These are phyloP conservation scores for Hypoxylon fuscum DNA, from an alignment of 495 filamentous ascomycete species.

Conservation along the genomic window DNA sequence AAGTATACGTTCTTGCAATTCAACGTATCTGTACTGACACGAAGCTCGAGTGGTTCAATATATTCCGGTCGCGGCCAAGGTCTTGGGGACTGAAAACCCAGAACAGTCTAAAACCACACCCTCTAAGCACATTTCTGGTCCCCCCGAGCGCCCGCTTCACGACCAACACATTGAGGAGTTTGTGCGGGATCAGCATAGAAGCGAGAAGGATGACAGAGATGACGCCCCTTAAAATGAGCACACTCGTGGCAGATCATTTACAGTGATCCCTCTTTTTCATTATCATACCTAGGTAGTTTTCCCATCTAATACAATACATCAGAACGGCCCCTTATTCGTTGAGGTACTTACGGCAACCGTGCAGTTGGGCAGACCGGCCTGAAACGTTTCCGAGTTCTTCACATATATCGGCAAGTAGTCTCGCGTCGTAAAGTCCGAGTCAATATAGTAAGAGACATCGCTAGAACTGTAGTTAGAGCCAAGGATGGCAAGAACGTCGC, in stretches of 20 bases:
- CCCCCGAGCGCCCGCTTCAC: constrained; percentile 44
- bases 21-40: background rate
- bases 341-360: too few relatives aligned
- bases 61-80: background rate
- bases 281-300: background rate
- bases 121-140: constrained; percentile 39
- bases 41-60: background rate
- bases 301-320: too few relatives aligned
- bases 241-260: background rate
- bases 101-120: background rate
- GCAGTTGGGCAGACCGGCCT: constrained; percentile 58
- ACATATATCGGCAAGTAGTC: constrained; percentile 61
- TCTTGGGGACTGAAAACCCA: background rate
- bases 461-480: constrained; percentile 50
- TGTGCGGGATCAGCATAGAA: constrained; percentile 48
- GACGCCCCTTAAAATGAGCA: background rate
- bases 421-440: constrained; percentile 54
- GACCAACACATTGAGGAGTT: constrained; percentile 50
- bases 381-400: constrained; percentile 50
- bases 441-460: constrained; percentile 55
- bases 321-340: too few relatives aligned
- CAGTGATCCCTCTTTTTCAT: background rate
- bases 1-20: background rate
- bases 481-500: constrained; percentile 46
- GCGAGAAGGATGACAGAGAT: constrained; percentile 18